Conservation (phyloP, 2,329 filamentous ascomycete genomes). For the Aspergillus glaucus region DNA sequence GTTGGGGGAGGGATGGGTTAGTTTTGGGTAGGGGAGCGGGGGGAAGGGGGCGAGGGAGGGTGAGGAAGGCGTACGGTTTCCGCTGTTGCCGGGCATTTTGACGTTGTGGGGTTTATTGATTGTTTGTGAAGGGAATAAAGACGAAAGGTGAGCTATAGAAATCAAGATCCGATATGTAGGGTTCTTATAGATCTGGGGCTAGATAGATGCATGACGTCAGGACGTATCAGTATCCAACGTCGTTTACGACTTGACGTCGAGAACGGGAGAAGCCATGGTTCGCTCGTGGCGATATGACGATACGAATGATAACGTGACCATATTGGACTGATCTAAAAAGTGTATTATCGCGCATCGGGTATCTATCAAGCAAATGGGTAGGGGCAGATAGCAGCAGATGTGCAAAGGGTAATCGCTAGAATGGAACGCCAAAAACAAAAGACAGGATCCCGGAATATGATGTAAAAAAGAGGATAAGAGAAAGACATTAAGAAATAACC, state of each 20-base stretch:
- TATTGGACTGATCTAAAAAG: neutral
- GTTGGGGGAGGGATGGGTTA: neutral
- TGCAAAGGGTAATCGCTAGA: conserved; percentile 1
- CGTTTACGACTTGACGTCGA: neutral
- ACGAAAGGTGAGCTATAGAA: neutral
- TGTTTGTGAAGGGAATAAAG: neutral
- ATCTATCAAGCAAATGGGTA: conserved; percentile 17
- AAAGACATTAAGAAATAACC: neutral
- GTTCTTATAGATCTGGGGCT: neutral
- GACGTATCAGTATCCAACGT: neutral
- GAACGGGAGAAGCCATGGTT: neutral
- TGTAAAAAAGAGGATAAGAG: neutral
- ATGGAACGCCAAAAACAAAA: neutral
- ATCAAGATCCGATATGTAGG: neutral
- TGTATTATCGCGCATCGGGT: conserved; percentile 19
- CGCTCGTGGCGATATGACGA: neutral
- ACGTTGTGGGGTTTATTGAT: neutral
- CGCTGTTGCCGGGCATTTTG: neutral
- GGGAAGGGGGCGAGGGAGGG: neutral
- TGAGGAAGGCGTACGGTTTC: neutral
- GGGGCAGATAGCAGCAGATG: conserved; percentile 6
- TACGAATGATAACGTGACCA: neutral
- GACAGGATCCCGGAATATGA: neutral
- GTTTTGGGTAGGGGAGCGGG: neutral
- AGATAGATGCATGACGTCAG: neutral